phyloP scores from a whole-genome alignment of 1,284 basidiomycete genomes.

The Moesziomyces sp. region DNA sequence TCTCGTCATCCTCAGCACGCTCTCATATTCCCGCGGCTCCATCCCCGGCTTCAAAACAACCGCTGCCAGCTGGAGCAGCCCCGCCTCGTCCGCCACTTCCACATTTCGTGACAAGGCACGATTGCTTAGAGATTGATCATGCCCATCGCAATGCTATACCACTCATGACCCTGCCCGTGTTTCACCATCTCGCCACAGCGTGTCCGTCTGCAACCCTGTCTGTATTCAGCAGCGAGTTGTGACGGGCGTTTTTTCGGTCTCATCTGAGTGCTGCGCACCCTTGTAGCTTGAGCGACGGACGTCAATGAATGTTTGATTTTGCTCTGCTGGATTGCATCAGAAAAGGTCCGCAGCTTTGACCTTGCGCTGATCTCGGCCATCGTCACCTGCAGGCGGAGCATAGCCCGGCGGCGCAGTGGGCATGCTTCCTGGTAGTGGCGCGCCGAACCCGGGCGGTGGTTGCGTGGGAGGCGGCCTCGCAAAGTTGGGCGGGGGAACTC shows the following conservation, averaged over 20 bases:
- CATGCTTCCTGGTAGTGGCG: slow-evolving; percentile 8
- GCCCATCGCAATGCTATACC: slow-evolving; percentile 1
- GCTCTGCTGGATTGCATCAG: slow-evolving; percentile 2
- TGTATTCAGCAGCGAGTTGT: too few species aligned
- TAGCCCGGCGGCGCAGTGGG: slow-evolving; percentile 4
- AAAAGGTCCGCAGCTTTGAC: slow-evolving; percentile 48
- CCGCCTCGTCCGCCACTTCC: slow-evolving; percentile 16
- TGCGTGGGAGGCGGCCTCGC: slow-evolving; percentile 30
- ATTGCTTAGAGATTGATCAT: slow-evolving; percentile 22
- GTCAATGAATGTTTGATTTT: not conserved
- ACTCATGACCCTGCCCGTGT: not conserved
- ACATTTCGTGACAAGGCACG: slow-evolving; percentile 33
- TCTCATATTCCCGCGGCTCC: slow-evolving; percentile 74
- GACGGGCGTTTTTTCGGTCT: too few species aligned
- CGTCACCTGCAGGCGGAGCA: slow-evolving; percentile 7
- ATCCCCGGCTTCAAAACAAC: slow-evolving; percentile 12
- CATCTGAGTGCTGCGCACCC: too few species aligned
- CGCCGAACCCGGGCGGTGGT: slow-evolving; percentile 30
- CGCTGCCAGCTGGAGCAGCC: slow-evolving; percentile 14
- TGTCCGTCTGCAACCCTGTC: too few species aligned
- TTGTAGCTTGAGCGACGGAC: too few species aligned
- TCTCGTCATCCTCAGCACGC: slow-evolving; percentile 85
- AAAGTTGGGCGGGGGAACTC: slow-evolving; percentile 29
- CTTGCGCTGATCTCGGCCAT: slow-evolving; percentile 18
- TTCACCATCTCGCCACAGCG: too few species aligned